phyloP scores from a whole-genome alignment of 2,329 filamentous ascomycete genomes.

The Aureobasidium lini region DNA sequence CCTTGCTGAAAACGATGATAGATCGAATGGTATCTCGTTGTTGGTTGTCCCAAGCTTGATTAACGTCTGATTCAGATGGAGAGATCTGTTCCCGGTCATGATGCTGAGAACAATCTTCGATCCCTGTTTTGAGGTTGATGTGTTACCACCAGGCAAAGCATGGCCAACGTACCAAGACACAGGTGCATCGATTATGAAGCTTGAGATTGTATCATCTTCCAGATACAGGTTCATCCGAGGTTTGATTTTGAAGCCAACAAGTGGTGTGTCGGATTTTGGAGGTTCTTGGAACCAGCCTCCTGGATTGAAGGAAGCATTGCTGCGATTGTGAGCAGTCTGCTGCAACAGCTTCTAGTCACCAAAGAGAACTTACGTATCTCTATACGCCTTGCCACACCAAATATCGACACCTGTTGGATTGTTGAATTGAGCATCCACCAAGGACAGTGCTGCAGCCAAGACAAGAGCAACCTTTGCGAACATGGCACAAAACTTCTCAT shows the following conservation, averaged over 20 bases:
- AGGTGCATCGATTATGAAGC: constrained; percentile 36
- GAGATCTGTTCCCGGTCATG: constrained; percentile 19
- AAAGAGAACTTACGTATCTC: constrained; percentile 11
- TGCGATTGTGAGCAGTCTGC: constrained; percentile 17
- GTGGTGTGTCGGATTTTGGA: constrained; percentile 24
- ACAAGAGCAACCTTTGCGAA: neutral
- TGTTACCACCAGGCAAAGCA: constrained; percentile 10
- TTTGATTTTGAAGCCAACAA: constrained; percentile 37
- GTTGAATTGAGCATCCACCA: constrained; percentile 15
- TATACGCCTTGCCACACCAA: constrained; percentile 45
- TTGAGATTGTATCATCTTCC: constrained; percentile 29
- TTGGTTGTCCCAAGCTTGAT: constrained; percentile 31
- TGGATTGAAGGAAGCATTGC: constrained; percentile 40
- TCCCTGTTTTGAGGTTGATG: neutral
- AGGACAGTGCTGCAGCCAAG: neutral
- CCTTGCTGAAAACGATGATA: constrained; percentile 21
- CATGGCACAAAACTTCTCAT: neutral
- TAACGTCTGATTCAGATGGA: constrained; percentile 17
- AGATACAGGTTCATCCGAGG: constrained; percentile 42
- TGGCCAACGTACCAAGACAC: constrained; percentile 33
- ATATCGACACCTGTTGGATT: constrained; percentile 34
- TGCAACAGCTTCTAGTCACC: neutral
- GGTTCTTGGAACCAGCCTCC: constrained; percentile 40
- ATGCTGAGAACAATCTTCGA: constrained; percentile 16
- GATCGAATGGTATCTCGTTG: constrained; percentile 25